A percentile compares a stretch with the other conserved stretches of the same genome.
These are phyloP conservation scores for Delonix regia DNA, from an alignment of 306 rosid genomes.

Conservation along the genomic window DNA sequence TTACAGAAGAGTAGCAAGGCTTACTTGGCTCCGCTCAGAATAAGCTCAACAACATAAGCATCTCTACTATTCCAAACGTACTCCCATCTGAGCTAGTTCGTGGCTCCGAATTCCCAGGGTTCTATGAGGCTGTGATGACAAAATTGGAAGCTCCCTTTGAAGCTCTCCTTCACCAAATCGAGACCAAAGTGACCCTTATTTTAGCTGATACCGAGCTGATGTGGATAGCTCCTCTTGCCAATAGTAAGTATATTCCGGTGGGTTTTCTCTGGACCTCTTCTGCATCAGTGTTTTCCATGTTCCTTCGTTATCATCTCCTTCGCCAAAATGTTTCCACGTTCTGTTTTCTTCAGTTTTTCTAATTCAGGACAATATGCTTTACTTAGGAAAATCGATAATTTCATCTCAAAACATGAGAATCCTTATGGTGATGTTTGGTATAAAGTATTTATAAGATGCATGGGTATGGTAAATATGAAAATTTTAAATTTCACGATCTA, in stretches of 20 bases:
- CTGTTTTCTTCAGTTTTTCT: no score
- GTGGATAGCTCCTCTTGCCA: slow-evolving; percentile 46
- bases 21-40: slow-evolving; percentile 39
- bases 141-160: slow-evolving; percentile 58
- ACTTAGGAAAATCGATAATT: no score
- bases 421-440: no score
- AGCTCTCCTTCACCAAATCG: slow-evolving; percentile 43
- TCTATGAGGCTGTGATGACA: slow-evolving; percentile 53
- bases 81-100: slow-evolving; percentile 49
- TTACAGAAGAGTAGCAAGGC: slow-evolving; percentile 61
- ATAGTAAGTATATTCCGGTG: slow-evolving; percentile 50
- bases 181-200: slow-evolving; percentile 39
- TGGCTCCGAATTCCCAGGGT: slow-evolving; percentile 47
- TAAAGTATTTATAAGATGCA: no score
- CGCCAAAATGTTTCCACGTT: slow-evolving; percentile 12
- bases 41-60: slow-evolving; percentile 36
- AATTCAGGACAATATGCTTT: no score
- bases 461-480: no score
- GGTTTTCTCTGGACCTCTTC: slow-evolving; percentile 58
- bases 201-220: slow-evolving; percentile 44
- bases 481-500: no score
- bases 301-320: slow-evolving; percentile 41
- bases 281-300: slow-evolving; percentile 45
- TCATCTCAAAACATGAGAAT: no score
- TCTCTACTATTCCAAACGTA: slow-evolving; percentile 51